Conservation (phyloP, 306 rosid genomes). For the Inga laurina region DNA sequence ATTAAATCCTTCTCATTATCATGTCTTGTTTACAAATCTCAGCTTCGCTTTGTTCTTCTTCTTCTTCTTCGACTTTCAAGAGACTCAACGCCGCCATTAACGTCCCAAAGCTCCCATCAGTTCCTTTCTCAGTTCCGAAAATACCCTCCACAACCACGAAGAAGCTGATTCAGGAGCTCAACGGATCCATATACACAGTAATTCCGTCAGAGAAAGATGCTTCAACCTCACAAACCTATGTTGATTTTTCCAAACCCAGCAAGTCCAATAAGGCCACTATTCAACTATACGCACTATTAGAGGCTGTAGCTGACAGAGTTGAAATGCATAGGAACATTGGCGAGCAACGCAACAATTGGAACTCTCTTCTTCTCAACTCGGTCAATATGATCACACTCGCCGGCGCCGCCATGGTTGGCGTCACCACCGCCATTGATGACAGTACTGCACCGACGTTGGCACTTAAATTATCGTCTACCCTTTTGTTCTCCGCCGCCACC, state of each 20-base stretch:
- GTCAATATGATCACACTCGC: constrained; percentile 21
- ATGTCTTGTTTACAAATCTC: constrained; percentile 37
- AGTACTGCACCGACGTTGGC: constrained; percentile 27
- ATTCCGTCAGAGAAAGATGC: constrained; percentile 7
- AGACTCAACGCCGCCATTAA: constrained; percentile 46
- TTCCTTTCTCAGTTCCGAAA: constrained; percentile 27
- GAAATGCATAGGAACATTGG: constrained; percentile 33
- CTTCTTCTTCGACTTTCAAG: constrained; percentile 34
- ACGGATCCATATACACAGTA: background rate
- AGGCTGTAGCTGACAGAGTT: constrained; percentile 45
- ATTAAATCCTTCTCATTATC: constrained; percentile 25
- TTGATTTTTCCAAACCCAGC: background rate
- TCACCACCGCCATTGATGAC: constrained; percentile 14
- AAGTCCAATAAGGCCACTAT: background rate
- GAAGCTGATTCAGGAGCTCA: constrained; percentile 33
- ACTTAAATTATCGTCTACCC: constrained; percentile 48
- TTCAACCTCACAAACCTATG: background rate
- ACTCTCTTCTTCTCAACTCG: constrained; percentile 7
- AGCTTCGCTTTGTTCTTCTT: constrained; percentile 17
- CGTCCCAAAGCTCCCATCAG: constrained; percentile 42
- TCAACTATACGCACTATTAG: constrained; percentile 49
- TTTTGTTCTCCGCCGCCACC: constrained; percentile 55
- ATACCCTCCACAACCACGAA: background rate
- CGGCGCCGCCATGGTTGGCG: constrained; percentile 18
- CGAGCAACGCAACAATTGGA: constrained; percentile 30